Percentiles rank a stretch among this genome's conserved stretches.
Conservation (phyloP, 176 grass and related monocot genomes). For the Calamus simplicifolius region DNA sequence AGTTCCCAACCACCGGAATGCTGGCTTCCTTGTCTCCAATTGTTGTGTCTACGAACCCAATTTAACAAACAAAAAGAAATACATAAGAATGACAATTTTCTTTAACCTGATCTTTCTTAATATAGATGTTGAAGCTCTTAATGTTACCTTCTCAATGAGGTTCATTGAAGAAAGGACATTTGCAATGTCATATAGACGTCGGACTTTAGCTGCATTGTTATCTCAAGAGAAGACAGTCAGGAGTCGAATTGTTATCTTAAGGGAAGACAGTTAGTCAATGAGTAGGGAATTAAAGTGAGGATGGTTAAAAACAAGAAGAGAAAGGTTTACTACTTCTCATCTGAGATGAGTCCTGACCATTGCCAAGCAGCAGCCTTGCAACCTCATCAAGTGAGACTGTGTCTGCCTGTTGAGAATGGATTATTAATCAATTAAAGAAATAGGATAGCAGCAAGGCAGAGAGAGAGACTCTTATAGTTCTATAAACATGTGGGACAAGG, state of each 20-base stretch:
- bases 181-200: conserved; percentile 85
- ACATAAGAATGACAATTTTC: not conserved
- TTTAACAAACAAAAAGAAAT: conserved; percentile 9
- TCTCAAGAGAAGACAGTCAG: conserved; percentile 6
- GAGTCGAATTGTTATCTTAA: conserved; percentile 14
- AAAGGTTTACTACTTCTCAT: conserved; percentile 61
- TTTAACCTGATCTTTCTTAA: not conserved
- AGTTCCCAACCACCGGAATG: conserved; percentile 66
- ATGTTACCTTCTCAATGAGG: conserved; percentile 69
- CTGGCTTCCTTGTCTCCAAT: conserved; percentile 57
- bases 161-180: conserved; percentile 77
- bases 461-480: not conserved
- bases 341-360: conserved; percentile 49
- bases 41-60: conserved; percentile 53
- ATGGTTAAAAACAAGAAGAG: not conserved
- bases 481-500: not conserved
- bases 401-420: conserved; percentile 26
- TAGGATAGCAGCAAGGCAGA: too few species aligned
- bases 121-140: not conserved
- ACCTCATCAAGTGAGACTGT: conserved; percentile 67
- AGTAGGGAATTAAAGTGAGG: too few species aligned
- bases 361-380: conserved; percentile 64
- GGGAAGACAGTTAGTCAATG: not conserved
- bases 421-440: too few species aligned
- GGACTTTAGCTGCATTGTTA: conserved; percentile 58